A percentile compares a stretch with the other conserved stretches of the same genome.
Conservation (phyloP, 2,329 filamentous ascomycete species). For the Fusarium xylarioides region DNA sequence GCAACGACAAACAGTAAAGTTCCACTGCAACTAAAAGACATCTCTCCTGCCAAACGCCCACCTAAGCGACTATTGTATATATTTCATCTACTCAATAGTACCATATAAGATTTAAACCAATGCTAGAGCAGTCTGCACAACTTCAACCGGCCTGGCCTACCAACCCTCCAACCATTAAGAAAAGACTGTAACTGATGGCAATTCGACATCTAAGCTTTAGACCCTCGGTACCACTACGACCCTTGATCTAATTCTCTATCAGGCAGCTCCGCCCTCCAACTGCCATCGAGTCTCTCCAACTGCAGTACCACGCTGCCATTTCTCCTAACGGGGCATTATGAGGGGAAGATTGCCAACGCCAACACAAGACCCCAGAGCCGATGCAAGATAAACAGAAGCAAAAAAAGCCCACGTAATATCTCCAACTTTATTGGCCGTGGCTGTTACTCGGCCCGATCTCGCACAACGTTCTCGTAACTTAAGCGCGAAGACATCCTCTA, state of each 20-base stretch:
- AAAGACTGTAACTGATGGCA: background rate
- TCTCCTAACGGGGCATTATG: too few species aligned
- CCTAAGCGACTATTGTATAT: too few species aligned
- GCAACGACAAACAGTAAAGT: too few species aligned
- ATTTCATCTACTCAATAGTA: too few species aligned
- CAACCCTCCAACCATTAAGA: background rate
- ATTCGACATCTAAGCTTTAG: background rate
- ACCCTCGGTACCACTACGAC: background rate
- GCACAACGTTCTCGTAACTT: background rate
- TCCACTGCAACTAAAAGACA: background rate
- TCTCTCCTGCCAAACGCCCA: too few species aligned
- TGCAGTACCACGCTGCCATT: background rate
- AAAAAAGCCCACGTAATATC: too few species aligned
- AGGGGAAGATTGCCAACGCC: background rate
- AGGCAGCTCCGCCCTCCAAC: too few species aligned
- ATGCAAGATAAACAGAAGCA: background rate
- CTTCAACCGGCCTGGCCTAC: background rate
- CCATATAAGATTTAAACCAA: too few species aligned
- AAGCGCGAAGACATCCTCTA: background rate
- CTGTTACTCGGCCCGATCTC: slow-evolving; percentile 3
- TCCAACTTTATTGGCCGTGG: background rate
- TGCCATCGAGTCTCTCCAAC: background rate
- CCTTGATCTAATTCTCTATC: background rate
- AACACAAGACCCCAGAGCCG: too few species aligned
- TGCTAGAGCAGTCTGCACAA: background rate